Base-by-base conservation (phyloP, 768 basidiomycete species). In the Suillus tomentosus region DNA sequence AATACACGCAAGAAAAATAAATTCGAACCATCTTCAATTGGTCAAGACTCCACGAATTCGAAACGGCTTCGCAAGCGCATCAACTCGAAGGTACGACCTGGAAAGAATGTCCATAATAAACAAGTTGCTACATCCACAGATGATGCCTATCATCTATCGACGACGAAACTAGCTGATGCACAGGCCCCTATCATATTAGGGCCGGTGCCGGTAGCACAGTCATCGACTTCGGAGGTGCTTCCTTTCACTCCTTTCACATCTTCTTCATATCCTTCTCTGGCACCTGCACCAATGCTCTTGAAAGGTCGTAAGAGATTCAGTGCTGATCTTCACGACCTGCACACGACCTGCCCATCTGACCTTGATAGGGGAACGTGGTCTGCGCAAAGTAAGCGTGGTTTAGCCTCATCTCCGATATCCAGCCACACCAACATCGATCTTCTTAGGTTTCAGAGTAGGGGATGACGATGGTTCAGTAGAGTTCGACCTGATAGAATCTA, bases 391-490 rank as follows among this genome's bases (percentile, higher is more conserved):
- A 65, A 48, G 80, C 74, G 11, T 42, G 6, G n/a, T 40, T n/a
- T 27, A 34, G 22, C 10, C 27, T 27, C 27, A 19, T 22, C 24
- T 43, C 19, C 47, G 50, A 22, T 50, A 17, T 8, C 45, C 14
- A 36, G 37, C 34, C 50, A 56, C 34, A 27, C 24, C 24, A 40
- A 57, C 3, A 39, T 8, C 17, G 50, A 22, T 55, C 19, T 17
- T 60, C 9, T 14, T 69, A 90, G 88, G 73, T 59, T 70, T 87
- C n/a, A 71, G 76, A 36, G 53, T 79, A 31, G 87, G 87, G 34
- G 87, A 89, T 34, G 88, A 89, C 58, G 88, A 89, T 66, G 87
- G 87, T 17, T 79, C 82, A n/a, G 74, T 90, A n/a, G 81, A 87
- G 60, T 76, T 87, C 37, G 69, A 69, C 14, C 74, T 88, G 27